These are phyloP conservation scores for Aspergillus ochraceoroseus DNA, from an alignment of 2,329 filamentous ascomycete species.

Conservation along the genomic window DNA sequence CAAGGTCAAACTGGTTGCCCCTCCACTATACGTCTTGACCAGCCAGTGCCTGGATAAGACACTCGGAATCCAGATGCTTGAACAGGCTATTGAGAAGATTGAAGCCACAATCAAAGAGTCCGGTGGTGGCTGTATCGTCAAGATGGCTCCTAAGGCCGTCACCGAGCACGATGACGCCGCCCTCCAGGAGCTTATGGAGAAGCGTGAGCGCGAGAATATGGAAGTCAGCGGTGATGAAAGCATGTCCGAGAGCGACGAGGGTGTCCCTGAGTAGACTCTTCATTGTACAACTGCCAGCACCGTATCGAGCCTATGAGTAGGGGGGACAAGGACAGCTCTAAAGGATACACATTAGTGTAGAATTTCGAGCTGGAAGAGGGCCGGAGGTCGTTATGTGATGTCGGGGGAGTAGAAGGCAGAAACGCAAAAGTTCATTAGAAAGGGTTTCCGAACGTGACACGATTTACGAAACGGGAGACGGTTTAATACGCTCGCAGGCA, in stretches of 20 bases:
- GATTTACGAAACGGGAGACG: conserved; percentile 27
- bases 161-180: conserved; percentile 98
- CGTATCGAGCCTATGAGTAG: background rate
- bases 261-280: conserved; percentile 53
- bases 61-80: conserved; percentile 74
- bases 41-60: conserved; percentile 93
- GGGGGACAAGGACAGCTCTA: background rate
- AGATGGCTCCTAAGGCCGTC: conserved; percentile 99
- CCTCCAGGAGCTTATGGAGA: conserved; percentile 97
- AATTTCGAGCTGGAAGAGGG: conserved; percentile 6
- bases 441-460: conserved; percentile 24
- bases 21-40: conserved; percentile 92
- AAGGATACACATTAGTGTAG: background rate
- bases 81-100: conserved; percentile 86
- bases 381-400: conserved; percentile 1
- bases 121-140: conserved; percentile 77
- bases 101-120: conserved; percentile 70
- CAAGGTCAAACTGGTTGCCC: conserved; percentile 97
- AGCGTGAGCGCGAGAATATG: conserved; percentile 94
- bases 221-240: conserved; percentile 98
- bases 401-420: conserved; percentile 8
- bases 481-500: conserved; percentile 23
- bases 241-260: conserved; percentile 90
- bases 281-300: conserved; percentile 1
- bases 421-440: conserved; percentile 24